A percentile compares a stretch with the other conserved stretches of the same genome.
Conservation (phyloP, 2,329 filamentous ascomycete species). For the Cordyceps fumosorosea region DNA sequence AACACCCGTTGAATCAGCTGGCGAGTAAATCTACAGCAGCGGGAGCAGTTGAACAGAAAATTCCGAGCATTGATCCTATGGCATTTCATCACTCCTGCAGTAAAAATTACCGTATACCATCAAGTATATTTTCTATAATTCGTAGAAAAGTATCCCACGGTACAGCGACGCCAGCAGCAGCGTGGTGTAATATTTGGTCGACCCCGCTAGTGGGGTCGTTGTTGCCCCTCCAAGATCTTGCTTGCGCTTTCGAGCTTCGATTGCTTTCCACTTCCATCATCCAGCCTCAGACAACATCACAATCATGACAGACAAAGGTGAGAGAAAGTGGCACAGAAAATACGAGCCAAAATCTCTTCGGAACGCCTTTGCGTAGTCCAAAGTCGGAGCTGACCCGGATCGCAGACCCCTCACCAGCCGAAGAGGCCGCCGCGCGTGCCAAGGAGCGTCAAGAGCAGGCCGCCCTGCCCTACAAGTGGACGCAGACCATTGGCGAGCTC, state of each 20-base stretch:
- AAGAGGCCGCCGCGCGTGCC: slow-evolving; percentile 53
- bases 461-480: slow-evolving; percentile 94
- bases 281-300: background rate
- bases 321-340: slow-evolving; percentile 10
- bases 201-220: slow-evolving; percentile 3
- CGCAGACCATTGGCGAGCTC: slow-evolving; percentile 82
- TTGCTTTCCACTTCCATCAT: slow-evolving; percentile 1
- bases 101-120: background rate
- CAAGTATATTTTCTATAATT: background rate
- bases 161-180: background rate
- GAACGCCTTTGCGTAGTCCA: background rate
- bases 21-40: too few relatives aligned
- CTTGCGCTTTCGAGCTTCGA: slow-evolving; percentile 11
- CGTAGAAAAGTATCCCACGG: background rate
- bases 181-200: background rate
- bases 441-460: slow-evolving; percentile 81
- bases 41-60: too few relatives aligned
- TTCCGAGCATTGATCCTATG: too few relatives aligned
- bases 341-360: background rate
- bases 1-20: too few relatives aligned
- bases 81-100: background rate
- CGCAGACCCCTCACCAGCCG: slow-evolving; percentile 47
- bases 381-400: background rate
- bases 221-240: slow-evolving; percentile 12
- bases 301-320: slow-evolving; percentile 37